Evolutionary conservation across 1,284 basidiomycete species (phyloP).

Genomic region (Cryptococcus sp.): DNA sequence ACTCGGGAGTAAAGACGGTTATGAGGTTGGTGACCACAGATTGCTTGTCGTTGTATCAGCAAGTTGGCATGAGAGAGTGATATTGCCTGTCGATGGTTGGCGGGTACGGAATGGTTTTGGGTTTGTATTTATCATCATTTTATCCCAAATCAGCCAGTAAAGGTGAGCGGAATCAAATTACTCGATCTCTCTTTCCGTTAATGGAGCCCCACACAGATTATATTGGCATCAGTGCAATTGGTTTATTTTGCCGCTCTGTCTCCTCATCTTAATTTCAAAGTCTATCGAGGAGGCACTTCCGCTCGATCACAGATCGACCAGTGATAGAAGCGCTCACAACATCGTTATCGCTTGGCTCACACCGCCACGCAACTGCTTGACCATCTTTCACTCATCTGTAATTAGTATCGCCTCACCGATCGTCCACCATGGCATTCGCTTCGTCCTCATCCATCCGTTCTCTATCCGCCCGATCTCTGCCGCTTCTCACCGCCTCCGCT

Average conservation of each 20-base stretch:
- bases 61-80: conserved; percentile 4
- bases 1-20: not conserved
- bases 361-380: not conserved
- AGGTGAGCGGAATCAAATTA: not conserved
- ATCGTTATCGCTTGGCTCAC: too few species aligned
- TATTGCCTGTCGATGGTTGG: conserved; percentile 16
- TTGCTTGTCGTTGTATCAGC: not conserved
- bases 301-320: too few species aligned
- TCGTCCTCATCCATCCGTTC: conserved; percentile 25
- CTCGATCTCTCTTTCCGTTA: not conserved
- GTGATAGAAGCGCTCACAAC: too few species aligned
- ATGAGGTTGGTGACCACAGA: not conserved
- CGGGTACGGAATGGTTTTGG: not conserved
- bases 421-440: conserved; percentile 25
- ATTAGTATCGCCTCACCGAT: not conserved
- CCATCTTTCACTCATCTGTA: not conserved
- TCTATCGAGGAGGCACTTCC: too few species aligned
- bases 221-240: too few species aligned
- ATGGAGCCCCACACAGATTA: too few species aligned
- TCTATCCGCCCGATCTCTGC: conserved; percentile 28
- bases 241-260: too few species aligned
- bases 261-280: too few species aligned
- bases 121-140: conserved; percentile 13
- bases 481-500: conserved; percentile 31
- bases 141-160: conserved; percentile 12